Conservation (phyloP, 2,329 filamentous ascomycete genomes). For the Fusarium drepaniforme region DNA sequence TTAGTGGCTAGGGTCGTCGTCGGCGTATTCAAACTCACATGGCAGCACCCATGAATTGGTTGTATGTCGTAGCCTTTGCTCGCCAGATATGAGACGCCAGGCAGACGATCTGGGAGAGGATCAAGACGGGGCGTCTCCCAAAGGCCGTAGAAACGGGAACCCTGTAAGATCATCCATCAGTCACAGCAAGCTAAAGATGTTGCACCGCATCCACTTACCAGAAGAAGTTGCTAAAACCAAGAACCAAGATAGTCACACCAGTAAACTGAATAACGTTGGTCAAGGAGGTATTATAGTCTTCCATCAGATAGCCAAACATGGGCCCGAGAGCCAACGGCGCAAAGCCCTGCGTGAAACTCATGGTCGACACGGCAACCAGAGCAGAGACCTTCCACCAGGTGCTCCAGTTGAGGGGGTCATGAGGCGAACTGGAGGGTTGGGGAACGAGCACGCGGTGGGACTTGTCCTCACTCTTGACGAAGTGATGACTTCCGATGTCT, state of each 20-base stretch:
- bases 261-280: constrained; percentile 17
- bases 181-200: background rate
- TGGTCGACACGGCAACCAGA: background rate
- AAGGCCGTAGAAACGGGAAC: background rate
- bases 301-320: background rate
- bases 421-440: constrained; percentile 4
- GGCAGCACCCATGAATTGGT: constrained; percentile 15
- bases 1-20: background rate
- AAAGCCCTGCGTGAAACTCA: background rate
- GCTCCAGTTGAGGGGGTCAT: background rate
- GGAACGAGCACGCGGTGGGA: constrained; percentile 31
- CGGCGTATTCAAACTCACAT: background rate
- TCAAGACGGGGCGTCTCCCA: constrained; percentile 8
- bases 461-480: constrained; percentile 21
- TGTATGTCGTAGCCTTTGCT: constrained; percentile 12
- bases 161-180: background rate
- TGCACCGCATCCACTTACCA: background rate
- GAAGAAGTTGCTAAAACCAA: constrained; percentile 24
- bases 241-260: constrained; percentile 16
- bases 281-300: constrained; percentile 4
- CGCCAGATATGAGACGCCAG: constrained; percentile 18
- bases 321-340: background rate
- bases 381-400: background rate
- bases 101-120: constrained; percentile 12
- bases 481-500: constrained; percentile 32